Base-by-base conservation (phyloP, 176 grass and related monocot species). In the Musa schizocarpa region DNA sequence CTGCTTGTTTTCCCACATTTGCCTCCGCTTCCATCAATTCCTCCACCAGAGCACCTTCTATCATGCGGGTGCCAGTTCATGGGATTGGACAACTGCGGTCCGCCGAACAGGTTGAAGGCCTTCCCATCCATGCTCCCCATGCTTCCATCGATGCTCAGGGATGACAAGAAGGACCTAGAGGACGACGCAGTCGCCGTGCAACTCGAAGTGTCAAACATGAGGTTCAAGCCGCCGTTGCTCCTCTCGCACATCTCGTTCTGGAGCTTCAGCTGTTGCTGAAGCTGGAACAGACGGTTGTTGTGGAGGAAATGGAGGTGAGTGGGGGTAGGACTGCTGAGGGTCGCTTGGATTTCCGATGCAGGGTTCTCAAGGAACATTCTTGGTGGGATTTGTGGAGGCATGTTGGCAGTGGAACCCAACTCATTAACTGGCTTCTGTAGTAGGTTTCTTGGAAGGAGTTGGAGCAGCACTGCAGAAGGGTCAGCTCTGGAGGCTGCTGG, bases 71-170 rank as follows among this genome's bases (percentile, higher is more conserved):
- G 86, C 49, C 86, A 34, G 74, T 98, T 91, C 0, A 85, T 85
- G 1, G 85, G 85, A 78, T 87, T 91, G 12, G 90, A 80, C 0
- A 84, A 71, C 68, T 89, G 88, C 20, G 90, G 91, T 9, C 88
- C 88, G 55, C 86, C 90, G 48, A 87, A 77, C 20, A 98, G 66
- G 72, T 98, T 88, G 77, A 98, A 92, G 10, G 63, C 75, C 74
- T 50, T 89, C 25, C 83, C 77, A 48, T 90, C 90, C 77, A 93
- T 75, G 75, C 83, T 96, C 1, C 75, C 82, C n/a, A 96, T 73
- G 24, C 86, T 97, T 56, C 90, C 88, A 76, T 98, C 94, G 86
- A 93, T 87, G 67, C 94, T 98, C 24, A 98, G 83, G 48, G 94
- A 93, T 1, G 94, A 82, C 50, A 98, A 68, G 71, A 93, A 89